Percentiles rank a stretch among this genome's conserved stretches.
phyloP scores from a whole-genome alignment of 176 grass and related monocot species.

The Elaeis guineensis region DNA sequence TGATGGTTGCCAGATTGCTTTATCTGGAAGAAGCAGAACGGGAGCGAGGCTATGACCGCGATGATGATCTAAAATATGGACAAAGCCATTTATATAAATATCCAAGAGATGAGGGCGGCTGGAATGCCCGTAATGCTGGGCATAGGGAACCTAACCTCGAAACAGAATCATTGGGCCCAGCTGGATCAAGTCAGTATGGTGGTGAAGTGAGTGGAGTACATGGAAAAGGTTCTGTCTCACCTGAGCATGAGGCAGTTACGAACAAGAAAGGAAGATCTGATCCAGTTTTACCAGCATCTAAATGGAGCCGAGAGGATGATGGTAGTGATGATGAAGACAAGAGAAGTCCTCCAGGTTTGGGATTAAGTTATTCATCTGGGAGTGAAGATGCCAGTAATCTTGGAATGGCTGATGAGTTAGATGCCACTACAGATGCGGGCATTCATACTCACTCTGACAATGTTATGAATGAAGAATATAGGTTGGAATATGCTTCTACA shows the following conservation, averaged over 20 bases:
- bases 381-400: constrained; percentile 61
- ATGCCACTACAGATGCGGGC: constrained; percentile 23
- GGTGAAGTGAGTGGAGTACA: constrained; percentile 18
- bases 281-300: constrained; percentile 79
- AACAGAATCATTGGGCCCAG: constrained; percentile 18
- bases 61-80: constrained; percentile 53
- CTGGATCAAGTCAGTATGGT: constrained; percentile 16
- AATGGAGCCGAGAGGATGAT: constrained; percentile 90
- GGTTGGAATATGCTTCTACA: constrained; percentile 30
- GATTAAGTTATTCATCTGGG: constrained; percentile 94
- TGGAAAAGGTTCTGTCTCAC: constrained; percentile 19
- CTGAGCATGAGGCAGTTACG: constrained; percentile 18
- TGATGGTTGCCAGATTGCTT: constrained; percentile 94
- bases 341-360: constrained; percentile 42
- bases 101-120: constrained; percentile 33
- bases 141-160: constrained; percentile 31
- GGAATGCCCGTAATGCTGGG: constrained; percentile 25
- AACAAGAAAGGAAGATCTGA: constrained; percentile 53
- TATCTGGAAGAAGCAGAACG: constrained; percentile 86
- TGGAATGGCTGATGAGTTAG: constrained; percentile 36
- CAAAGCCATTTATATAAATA: constrained; percentile 25
- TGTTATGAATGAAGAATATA: constrained; percentile 76
- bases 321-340: constrained; percentile 54
- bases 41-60: constrained; percentile 50
- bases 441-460: constrained; percentile 41